Percentiles rank a stretch among this genome's conserved stretches.
These are phyloP conservation scores for Solanum pimpinellifolium DNA, from an alignment of 257 asterid genomes.

Conservation along the genomic window DNA sequence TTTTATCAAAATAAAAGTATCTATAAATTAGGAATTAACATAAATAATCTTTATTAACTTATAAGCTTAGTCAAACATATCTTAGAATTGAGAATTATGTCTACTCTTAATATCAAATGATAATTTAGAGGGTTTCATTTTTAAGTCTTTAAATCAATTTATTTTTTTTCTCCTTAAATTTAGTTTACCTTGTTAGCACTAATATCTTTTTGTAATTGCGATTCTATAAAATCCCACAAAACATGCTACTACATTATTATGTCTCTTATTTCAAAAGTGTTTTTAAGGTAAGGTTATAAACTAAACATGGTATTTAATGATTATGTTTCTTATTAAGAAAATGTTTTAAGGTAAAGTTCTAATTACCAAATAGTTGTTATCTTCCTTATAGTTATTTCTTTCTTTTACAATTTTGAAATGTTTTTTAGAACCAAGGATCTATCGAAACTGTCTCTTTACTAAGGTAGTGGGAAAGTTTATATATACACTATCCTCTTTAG, in stretches of 20 bases:
- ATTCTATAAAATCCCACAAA: neutral
- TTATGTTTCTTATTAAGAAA: neutral
- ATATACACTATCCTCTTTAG: neutral
- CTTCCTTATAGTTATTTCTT: accelerated
- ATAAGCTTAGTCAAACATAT: neutral
- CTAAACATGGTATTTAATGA: neutral
- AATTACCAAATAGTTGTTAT: neutral
- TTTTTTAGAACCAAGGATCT: neutral
- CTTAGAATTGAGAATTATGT: neutral
- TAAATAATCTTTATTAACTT: neutral
- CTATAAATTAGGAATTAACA: neutral
- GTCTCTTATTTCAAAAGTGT: neutral
- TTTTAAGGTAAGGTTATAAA: neutral
- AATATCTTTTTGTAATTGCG: neutral
- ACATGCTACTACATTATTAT: neutral
- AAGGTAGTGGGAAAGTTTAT: accelerated
- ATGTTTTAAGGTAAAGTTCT: neutral
- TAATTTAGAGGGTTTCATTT: neutral
- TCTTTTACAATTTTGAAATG: neutral
- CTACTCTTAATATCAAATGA: neutral
- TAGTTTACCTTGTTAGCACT: neutral
- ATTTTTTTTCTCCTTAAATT: neutral
- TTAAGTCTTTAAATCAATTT: neutral
- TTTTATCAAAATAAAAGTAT: neutral
- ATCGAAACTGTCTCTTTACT: accelerated